Conservation (phyloP, 2,329 filamentous ascomycete species). For the Neofusicoccum umdonicola region DNA sequence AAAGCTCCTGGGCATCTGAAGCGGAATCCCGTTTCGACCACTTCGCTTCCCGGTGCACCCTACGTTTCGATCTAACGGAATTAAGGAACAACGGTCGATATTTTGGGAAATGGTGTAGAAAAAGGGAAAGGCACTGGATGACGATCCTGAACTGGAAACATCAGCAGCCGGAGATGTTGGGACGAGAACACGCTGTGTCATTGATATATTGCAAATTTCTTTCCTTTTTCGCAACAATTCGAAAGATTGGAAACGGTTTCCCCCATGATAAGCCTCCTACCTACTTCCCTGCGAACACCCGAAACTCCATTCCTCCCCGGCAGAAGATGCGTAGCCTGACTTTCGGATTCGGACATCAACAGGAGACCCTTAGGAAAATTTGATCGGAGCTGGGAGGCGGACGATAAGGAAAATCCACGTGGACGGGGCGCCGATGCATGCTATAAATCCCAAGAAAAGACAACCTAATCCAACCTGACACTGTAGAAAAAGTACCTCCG, state of each 20-base stretch:
- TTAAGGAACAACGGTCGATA: neutral
- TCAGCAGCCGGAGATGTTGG: neutral
- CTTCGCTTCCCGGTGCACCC: constrained; percentile 8
- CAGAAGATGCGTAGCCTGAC: constrained; percentile 4
- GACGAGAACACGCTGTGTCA: neutral
- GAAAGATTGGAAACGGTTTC: neutral
- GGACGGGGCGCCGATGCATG: constrained; percentile 13
- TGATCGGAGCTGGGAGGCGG: neutral
- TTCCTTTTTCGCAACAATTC: constrained; percentile 1
- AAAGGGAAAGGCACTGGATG: neutral
- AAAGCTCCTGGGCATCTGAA: neutral
- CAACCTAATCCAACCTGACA: neutral
- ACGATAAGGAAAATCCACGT: constrained; percentile 1
- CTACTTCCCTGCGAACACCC: constrained; percentile 4
- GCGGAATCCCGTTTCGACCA: neutral
- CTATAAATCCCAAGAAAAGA: constrained; percentile 1
- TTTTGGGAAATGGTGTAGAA: neutral
- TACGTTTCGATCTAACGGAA: constrained; percentile 1
- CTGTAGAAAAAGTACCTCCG: neutral
- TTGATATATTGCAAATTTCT: constrained; percentile 5
- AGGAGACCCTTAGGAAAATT: constrained; percentile 1
- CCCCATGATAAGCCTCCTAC: constrained; percentile 3
- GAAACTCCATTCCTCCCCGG: constrained; percentile 3
- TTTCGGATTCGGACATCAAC: constrained; percentile 3
- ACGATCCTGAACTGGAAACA: neutral